Base-by-base conservation (phyloP, 2,329 filamentous ascomycete genomes). In the Penicillium sp. region DNA sequence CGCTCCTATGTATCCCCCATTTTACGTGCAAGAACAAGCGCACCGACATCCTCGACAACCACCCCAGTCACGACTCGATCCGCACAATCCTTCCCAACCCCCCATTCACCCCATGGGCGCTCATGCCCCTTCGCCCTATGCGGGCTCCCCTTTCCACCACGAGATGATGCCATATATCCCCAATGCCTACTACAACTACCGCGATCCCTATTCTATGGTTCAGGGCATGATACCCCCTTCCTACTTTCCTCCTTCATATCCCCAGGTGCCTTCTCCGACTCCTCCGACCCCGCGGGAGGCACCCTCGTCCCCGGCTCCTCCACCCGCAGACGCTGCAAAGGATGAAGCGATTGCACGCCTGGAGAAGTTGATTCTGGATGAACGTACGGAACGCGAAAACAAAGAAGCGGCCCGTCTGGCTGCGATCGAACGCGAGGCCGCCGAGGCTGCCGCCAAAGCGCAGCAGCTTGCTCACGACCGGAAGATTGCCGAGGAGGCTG, bases 281-380 rank as follows among this genome's bases (percentile, higher is more conserved):
- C 60, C 60, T 18, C 64, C 69, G 35, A 56, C 52, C 13, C 60
- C 60, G 36, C 48, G 57, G n/a, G 59, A 65, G 45, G 51, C 47
- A 14, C 34, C 49, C 24, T 37, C 49, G 14, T 14, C 50, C 28
- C n/a, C 57, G 11, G 40, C 40, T 16, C 56, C 69, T 2, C 41
- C 47, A 3, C 41, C 51, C 6, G 44, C 41, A 24, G 78, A 85
- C 43, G 74, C 77, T 1, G 78, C 67, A 5, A 73, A 74, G 49
- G 71, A 74, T 37, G 75, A 77, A 49, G 74, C 85, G 46, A 81
- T 84, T 51, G 72, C 73, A n/a, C 75, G 84, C 46, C 77, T 84
- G 51, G 75, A 79, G 51, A 77, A 85, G 56, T 66, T 87, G 47
- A 74, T 77, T 36, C 45, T 72, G 42, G 71, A 74, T 13, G 69